A percentile compares a stretch with the other conserved stretches of the same genome.
Conservation (phyloP, 345 rosid species). For the Eucalyptus fibrosa region DNA sequence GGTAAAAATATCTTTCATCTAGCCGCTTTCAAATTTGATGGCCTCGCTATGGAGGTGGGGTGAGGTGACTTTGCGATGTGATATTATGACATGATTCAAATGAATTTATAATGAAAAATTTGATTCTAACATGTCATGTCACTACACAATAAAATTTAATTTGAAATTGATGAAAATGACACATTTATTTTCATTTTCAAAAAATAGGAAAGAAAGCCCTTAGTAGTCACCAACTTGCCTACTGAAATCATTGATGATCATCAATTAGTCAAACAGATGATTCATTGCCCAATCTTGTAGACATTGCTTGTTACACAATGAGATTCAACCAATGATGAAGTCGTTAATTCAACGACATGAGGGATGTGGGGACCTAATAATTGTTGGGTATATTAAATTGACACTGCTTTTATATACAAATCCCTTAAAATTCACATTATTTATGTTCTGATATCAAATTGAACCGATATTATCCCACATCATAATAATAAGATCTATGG, state of each 20-base stretch:
- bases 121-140: neutral
- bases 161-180: neutral
- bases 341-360: neutral
- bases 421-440: neutral
- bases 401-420: rapidly evolving
- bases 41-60: rapidly evolving
- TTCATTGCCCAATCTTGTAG: neutral
- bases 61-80: neutral
- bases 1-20: neutral
- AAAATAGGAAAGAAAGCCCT: neutral
- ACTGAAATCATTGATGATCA: neutral
- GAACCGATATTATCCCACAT: rapidly evolving
- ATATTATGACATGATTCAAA: neutral
- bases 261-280: rapidly evolving
- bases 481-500: neutral
- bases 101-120: neutral
- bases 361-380: neutral
- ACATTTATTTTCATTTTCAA: neutral
- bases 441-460: neutral
- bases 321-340: neutral
- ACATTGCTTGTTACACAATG: neutral
- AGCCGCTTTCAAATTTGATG: neutral
- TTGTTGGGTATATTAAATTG: neutral
- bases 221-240: neutral
- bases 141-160: neutral